These are phyloP conservation scores for Macadamia tetraphylla DNA, from an alignment of 164 flowering plant genomes.

Conservation along the genomic window DNA sequence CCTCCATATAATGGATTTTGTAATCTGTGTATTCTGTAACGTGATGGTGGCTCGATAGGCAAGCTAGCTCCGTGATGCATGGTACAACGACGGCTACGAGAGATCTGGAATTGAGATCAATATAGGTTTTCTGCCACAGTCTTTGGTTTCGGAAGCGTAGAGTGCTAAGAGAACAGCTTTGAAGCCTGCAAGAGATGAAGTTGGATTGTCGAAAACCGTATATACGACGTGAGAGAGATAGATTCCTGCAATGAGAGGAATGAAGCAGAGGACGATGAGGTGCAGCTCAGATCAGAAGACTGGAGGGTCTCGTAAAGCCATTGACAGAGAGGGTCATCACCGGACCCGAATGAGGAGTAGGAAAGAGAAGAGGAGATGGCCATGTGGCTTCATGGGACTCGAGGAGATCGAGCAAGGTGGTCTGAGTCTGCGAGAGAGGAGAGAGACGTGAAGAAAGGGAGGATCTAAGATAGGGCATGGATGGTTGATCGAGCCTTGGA, in stretches of 20 bases:
- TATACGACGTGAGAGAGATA: conserved; percentile 68
- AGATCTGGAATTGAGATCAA: conserved; percentile 68
- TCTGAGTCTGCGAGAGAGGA: conserved; percentile 84
- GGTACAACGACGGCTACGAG: conserved; percentile 79
- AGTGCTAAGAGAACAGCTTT: conserved; percentile 79
- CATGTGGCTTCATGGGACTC: conserved; percentile 48
- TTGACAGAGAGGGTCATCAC: conserved; percentile 81
- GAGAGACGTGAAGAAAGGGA: conserved; percentile 36
- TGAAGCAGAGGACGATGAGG: conserved; percentile 66
- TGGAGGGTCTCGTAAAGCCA: conserved; percentile 95
- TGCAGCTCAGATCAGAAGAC: conserved; percentile 80
- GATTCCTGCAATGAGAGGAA: conserved; percentile 62
- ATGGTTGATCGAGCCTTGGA: conserved; percentile 80
- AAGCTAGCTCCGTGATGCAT: conserved; percentile 39
- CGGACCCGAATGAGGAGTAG: conserved; percentile 59
- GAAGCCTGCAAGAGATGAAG: conserved; percentile 67
- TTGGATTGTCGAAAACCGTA: conserved; percentile 19
- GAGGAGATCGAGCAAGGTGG: conserved; percentile 82
- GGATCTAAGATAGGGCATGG: conserved; percentile 56
- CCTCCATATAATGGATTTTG: too few relatives aligned
- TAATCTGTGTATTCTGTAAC: too few relatives aligned
- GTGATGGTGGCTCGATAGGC: conserved; percentile 3
- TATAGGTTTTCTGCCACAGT: conserved; percentile 67
- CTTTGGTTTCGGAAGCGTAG: conserved; percentile 58
- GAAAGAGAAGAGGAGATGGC: conserved; percentile 52